Percentiles rank a stretch among this genome's conserved stretches.
These are phyloP conservation scores for Hemileccinum impolitum DNA, from an alignment of 768 basidiomycete genomes.

Conservation along the genomic window DNA sequence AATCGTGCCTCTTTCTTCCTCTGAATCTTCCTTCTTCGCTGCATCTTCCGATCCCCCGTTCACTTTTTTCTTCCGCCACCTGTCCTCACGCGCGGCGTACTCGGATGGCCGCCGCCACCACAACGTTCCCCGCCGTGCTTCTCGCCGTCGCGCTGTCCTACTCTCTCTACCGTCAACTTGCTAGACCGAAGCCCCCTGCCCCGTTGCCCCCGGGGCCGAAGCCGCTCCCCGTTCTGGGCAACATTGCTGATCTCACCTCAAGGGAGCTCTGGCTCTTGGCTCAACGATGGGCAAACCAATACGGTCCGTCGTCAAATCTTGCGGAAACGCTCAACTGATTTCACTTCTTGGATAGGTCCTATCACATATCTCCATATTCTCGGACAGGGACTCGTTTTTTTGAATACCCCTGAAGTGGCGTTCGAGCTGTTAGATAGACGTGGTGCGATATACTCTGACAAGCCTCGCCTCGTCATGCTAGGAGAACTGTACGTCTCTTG, in stretches of 20 bases:
- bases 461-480: conserved; percentile 64
- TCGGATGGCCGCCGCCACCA: conserved; percentile 12
- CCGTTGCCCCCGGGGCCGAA: conserved; percentile 66
- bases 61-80: conserved; percentile 1
- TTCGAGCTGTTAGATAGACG: conserved; percentile 68
- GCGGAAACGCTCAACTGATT: not conserved
- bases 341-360: conserved; percentile 37
- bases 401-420: conserved; percentile 57
- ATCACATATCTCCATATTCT: conserved; percentile 63
- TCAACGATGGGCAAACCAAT: conserved; percentile 56
- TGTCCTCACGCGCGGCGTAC: conserved; percentile 1
- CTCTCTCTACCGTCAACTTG: conserved; percentile 15
- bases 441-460: conserved; percentile 72
- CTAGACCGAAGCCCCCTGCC: conserved; percentile 23
- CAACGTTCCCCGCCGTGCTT: conserved; percentile 17
- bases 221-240: conserved; percentile 62
- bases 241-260: conserved; percentile 54
- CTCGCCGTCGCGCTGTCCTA: conserved; percentile 17
- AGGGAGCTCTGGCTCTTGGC: conserved; percentile 67
- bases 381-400: conserved; percentile 64
- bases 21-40: conserved; percentile 20
- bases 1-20: not conserved
- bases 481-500: conserved; percentile 57
- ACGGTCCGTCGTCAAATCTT: conserved; percentile 45
- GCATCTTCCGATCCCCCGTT: conserved; percentile 13